A percentile compares a stretch with the other conserved stretches of the same genome.
phyloP scores from a whole-genome alignment of 2,329 filamentous ascomycete species.

The Stagonosporopsis tanaceti region DNA sequence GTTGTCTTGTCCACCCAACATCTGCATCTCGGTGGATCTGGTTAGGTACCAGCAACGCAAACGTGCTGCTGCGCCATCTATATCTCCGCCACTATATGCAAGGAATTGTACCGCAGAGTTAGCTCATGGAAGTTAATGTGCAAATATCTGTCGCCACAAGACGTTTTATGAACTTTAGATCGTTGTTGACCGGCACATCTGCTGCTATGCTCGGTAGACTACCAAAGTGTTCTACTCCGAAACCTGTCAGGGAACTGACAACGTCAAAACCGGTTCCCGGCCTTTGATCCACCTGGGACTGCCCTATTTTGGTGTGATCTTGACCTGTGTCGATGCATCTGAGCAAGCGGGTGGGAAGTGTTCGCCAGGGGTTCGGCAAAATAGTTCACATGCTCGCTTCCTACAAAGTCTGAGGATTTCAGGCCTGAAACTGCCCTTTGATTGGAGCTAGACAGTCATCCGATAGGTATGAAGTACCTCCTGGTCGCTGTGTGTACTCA shows the following conservation, averaged over 20 bases:
- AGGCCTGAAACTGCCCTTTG: neutral
- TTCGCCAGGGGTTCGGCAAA: neutral
- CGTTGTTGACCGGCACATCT: neutral
- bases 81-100: neutral
- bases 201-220: neutral
- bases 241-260: neutral
- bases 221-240: neutral
- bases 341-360: neutral
- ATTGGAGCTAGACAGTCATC: neutral
- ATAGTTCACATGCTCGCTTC: slow-evolving; percentile 2
- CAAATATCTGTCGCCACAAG: neutral
- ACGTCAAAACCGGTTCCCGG: neutral
- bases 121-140: neutral
- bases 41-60: neutral
- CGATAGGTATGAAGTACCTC: neutral
- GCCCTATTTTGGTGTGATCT: neutral
- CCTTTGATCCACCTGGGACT: neutral
- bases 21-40: slow-evolving; percentile 1
- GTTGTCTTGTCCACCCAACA: neutral
- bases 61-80: neutral
- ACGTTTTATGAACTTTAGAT: neutral
- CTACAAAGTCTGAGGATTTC: slow-evolving; percentile 3
- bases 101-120: neutral
- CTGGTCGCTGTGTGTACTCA: neutral
- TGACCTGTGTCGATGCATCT: neutral